Conservation (phyloP, 2,329 filamentous ascomycete species). For the Arthroderma sp. region DNA sequence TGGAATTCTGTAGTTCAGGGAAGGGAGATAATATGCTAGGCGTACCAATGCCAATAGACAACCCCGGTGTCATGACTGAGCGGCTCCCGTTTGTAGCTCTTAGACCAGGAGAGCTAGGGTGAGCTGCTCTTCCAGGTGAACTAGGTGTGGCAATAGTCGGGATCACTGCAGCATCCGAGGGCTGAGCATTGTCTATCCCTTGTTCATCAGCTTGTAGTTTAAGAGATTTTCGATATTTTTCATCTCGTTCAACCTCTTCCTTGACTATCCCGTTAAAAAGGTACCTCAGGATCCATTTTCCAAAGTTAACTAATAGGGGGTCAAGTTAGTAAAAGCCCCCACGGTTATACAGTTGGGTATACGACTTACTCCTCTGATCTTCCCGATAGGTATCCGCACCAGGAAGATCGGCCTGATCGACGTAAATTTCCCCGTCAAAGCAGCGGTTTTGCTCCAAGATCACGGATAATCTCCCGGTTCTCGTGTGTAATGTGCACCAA, state of each 20-base stretch:
- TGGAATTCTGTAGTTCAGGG: conserved; percentile 19
- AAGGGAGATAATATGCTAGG: conserved; percentile 33
- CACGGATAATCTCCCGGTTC: conserved; percentile 82
- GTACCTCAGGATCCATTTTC: conserved; percentile 91
- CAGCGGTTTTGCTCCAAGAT: conserved; percentile 89
- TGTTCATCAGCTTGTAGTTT: conserved; percentile 51
- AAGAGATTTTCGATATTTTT: conserved; percentile 56
- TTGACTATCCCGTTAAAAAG: conserved; percentile 81
- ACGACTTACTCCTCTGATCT: conserved; percentile 71
- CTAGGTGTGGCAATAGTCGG: conserved; percentile 25
- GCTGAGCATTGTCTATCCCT: conserved; percentile 43
- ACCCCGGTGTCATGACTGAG: conserved; percentile 57
- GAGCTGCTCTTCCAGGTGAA: not conserved
- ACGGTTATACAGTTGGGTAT: not conserved
- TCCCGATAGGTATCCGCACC: conserved; percentile 73
- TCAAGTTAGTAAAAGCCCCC: not conserved
- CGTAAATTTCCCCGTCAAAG: conserved; percentile 95
- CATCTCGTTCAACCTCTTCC: conserved; percentile 76
- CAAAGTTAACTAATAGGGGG: conserved; percentile 61
- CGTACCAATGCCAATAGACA: conserved; percentile 67
- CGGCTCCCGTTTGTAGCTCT: conserved; percentile 52
- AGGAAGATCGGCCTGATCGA: conserved; percentile 67
- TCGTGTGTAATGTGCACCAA: conserved; percentile 91
- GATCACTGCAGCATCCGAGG: conserved; percentile 50
- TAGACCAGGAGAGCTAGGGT: not conserved